Base-by-base conservation (phyloP, 192 early-diverging fungal genomes). In the Umbelopsis isabellina region DNA sequence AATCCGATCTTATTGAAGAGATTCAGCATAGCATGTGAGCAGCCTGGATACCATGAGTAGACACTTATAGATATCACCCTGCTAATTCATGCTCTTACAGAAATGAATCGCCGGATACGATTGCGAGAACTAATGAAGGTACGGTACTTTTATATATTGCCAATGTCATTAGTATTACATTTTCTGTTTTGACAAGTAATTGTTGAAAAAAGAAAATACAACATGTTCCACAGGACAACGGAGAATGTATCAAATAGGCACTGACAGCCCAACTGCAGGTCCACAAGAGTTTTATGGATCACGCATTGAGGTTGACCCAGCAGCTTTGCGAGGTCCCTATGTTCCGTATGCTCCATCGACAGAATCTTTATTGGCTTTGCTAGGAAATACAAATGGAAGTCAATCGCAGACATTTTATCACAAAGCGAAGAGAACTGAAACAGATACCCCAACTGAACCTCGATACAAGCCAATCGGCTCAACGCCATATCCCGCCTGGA, bases 261-360 rank as follows among this genome's bases (percentile, higher is more conserved):
- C 16, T 61, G 30, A 30, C 16, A 61, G 55, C 27, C 55, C 55
- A 27, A 25, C 27, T 16, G 13, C 55, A 12, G 12, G 16, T 35
- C 55, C 11, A 18, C 55, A 11, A 35, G 55, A 35, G 3, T 25
- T 35, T 2, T 61, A 25, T 18, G 55, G 25, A 33, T 30, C 55
- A 37, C 55, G 55, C 11, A 61, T 61, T 16, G 55, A 61, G 18
- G 55, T 61, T 35, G 55, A 61, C 18, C 55, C 55, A 18, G 13
- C 55, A 4, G 55, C 55, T 7, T 25, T 61, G 18, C 55, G 37
- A 35, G 87, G 86, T 21, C 86, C 89, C 46, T 92, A 91, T 65
- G 86, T 87, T 20, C 83, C 83, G 0, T 92, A 84, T 64, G 87
- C 91, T 9, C 89, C 91, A 8, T 92, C 91, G 1, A 85, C 89